These are phyloP conservation scores for Lasiodiplodia sp. DNA, from an alignment of 2,329 filamentous ascomycete genomes.

Conservation along the genomic window DNA sequence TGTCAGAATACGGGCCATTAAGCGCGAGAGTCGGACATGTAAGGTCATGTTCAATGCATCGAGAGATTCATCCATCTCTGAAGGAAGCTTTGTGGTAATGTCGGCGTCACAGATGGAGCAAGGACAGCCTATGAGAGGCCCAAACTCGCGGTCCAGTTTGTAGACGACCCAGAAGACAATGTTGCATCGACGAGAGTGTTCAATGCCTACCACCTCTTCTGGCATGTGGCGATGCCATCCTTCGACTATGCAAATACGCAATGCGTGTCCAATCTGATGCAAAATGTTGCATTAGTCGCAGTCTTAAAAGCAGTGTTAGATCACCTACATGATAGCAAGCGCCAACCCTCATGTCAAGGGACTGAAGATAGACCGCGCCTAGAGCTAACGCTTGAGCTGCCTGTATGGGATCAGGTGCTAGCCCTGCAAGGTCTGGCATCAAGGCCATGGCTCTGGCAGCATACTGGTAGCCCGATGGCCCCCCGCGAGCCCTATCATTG, in stretches of 20 bases:
- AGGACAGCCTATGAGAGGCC: background rate
- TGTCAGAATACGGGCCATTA: background rate
- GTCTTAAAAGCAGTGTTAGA: background rate
- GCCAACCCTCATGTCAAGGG: background rate
- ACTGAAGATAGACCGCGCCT: background rate
- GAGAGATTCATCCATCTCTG: background rate
- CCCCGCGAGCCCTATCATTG: too few species aligned
- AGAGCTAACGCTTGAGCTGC: background rate
- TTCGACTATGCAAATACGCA: background rate
- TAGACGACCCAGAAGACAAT: slow-evolving; percentile 1
- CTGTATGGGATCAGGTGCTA: background rate
- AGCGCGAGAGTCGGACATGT: background rate
- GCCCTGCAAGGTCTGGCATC: background rate
- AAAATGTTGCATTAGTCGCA: background rate
- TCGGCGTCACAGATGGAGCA: background rate
- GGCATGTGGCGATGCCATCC: background rate
- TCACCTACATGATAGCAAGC: background rate
- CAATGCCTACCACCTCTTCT: background rate
- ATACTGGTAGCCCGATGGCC: background rate
- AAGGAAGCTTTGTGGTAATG: background rate
- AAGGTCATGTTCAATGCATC: background rate
- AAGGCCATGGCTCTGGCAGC: background rate
- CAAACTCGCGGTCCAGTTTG: background rate
- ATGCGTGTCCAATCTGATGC: background rate
- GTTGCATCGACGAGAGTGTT: background rate